These are phyloP conservation scores for Thalassiosira exigua DNA, from an alignment of 352 stramenopile species.

Conservation along the genomic window DNA sequence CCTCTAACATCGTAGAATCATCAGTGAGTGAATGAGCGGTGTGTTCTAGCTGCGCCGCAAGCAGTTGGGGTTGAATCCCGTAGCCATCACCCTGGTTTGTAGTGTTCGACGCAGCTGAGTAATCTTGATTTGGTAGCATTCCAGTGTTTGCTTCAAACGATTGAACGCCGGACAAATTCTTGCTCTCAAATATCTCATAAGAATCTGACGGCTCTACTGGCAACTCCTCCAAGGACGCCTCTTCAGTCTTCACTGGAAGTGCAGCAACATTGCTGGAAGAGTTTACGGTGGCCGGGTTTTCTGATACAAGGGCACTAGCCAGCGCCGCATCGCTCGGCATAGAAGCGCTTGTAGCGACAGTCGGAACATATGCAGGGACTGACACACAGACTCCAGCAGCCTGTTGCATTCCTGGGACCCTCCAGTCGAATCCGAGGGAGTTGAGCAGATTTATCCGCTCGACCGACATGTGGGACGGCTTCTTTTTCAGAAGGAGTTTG, in stretches of 20 bases:
- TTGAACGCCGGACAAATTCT: neutral
- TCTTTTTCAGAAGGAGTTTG: constrained; percentile 34
- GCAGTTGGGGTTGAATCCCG: constrained; percentile 1
- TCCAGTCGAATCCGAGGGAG: constrained; percentile 33
- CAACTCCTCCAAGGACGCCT: too few species aligned
- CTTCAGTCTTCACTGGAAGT: too few species aligned
- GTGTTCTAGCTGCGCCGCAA: constrained; percentile 22
- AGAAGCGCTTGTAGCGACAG: neutral
- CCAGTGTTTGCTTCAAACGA: neutral
- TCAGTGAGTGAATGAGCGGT: constrained; percentile 17
- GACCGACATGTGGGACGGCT: constrained; percentile 33
- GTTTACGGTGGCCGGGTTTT: constrained; percentile 8
- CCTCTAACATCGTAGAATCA: constrained; percentile 6
- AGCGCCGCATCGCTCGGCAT: constrained; percentile 17
- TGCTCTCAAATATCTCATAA: constrained; percentile 1
- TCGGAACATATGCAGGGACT: neutral
- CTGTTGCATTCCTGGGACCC: constrained; percentile 6
- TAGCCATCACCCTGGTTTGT: constrained; percentile 1
- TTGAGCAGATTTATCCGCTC: constrained; percentile 42
- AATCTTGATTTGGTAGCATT: neutral
- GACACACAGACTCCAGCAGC: constrained; percentile 1
- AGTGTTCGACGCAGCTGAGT: neutral
- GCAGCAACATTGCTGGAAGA: too few species aligned
- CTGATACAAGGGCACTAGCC: constrained; percentile 9
- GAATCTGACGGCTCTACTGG: too few species aligned